Evolutionary conservation across 495 filamentous ascomycete genomes (phyloP), one percentile per base, ranked within the genome.

Genomic region (Penicillium verhagenii): DNA sequence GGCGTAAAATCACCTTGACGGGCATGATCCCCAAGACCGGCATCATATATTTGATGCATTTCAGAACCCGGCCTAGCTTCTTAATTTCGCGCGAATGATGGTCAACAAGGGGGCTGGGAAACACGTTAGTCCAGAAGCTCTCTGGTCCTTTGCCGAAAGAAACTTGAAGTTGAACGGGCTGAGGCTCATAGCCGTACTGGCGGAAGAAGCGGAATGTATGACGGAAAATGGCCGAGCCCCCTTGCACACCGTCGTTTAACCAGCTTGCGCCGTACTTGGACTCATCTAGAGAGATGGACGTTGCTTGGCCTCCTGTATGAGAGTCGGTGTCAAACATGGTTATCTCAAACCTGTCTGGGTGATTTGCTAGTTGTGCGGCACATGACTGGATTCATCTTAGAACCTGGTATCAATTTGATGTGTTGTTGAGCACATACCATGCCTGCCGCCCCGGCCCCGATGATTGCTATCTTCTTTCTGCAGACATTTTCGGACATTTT

Each of bases 191-290:
- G 0, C 83, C 83, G 53, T 92, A 87, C 28, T 74, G 76, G 20
- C 77, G 76, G 64, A 93, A 91, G 78, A 90, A 90, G 45, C 83
- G 86, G 67, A 91, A 80, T 6, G 89, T 93, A 62, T 93, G 89
- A 60, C 89, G 85, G 74, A 92, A 95, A 50, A 88, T 88, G 10
- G 76, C 74, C 18, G 86, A 89, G 4, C 89, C 90, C 2, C 90
- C 89, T 61, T 95, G 90, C 1, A 95, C 90, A 11, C 90, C 90
- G 57, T 95, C 82, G 60, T 95, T 95, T 59, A 92, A 78, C 90
- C 88, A 92, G 25, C 77, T 77, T 1, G 88, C 83, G 3, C 88
- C 87, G 61, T 87, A 76, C 53, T 80, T 81, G 13, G 78, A 63
- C 56, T 86, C 79, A 66, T 92, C 85, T 7, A 95, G 63, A 3